Conservation (phyloP, 2,329 filamentous ascomycete species). For the Colletotrichum godetiae region DNA sequence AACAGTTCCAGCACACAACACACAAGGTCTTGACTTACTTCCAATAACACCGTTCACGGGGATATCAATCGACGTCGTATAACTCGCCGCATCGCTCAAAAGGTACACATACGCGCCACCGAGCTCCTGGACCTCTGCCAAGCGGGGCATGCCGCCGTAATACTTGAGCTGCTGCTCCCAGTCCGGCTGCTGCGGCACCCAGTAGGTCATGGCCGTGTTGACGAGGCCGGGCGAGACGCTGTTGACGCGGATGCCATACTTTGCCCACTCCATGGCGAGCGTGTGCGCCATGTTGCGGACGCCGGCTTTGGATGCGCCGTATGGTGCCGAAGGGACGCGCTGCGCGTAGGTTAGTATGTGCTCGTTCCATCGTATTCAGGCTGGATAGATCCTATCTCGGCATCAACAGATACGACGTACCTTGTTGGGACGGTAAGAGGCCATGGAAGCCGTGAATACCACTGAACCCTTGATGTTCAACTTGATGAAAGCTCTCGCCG, state of each 20-base stretch:
- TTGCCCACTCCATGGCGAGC: slow-evolving; percentile 59
- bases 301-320: slow-evolving; percentile 57
- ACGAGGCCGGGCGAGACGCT: slow-evolving; percentile 57
- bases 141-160: slow-evolving; percentile 66
- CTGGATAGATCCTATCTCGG: too few relatives aligned
- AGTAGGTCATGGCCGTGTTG: slow-evolving; percentile 60
- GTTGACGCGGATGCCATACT: slow-evolving; percentile 59
- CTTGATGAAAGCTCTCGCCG: slow-evolving; percentile 54
- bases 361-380: too few relatives aligned
- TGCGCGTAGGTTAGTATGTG: neutral
- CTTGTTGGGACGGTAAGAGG: slow-evolving; percentile 59
- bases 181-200: slow-evolving; percentile 61
- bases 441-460: slow-evolving; percentile 61
- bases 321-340: slow-evolving; percentile 62
- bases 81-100: slow-evolving; percentile 62
- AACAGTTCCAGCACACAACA: too few relatives aligned
- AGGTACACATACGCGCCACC: slow-evolving; percentile 68
- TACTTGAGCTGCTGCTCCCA: slow-evolving; percentile 69
- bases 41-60: slow-evolving; percentile 56
- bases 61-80: slow-evolving; percentile 63
- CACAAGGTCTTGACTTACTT: slow-evolving; percentile 1
- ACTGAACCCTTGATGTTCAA: slow-evolving; percentile 49
- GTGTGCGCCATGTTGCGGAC: slow-evolving; percentile 53
- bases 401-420: slow-evolving; percentile 8
- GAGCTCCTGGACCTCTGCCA: slow-evolving; percentile 55